Base-by-base conservation (phyloP, 257 asterid species). In the Solanum piurae region DNA sequence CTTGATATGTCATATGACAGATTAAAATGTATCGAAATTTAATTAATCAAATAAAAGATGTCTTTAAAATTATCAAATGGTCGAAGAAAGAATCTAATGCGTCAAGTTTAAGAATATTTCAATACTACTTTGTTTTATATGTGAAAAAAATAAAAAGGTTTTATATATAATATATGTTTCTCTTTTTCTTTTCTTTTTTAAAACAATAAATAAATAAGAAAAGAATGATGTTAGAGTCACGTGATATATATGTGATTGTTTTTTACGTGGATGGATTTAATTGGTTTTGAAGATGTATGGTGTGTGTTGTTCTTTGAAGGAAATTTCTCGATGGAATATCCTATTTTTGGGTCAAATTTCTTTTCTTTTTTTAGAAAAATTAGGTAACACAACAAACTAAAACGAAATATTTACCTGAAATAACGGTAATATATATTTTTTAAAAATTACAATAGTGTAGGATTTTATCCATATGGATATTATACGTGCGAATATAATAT, bases 271-370 rank as follows among this genome's bases (percentile, higher is more conserved):
- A 29, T 46, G 69, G 69, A 49, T 4, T 46, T 80, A 29, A 49
- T 80, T 80, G 85, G 69, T 7, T 29, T 29, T 29, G 20, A 49
- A 80, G 42, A 80, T 82, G 12, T 16, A 29, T 82, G 85, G 85
- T 82, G 31, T 49, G 11, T 9, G 69, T 52, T 52, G 37, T 79
- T 82, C 29, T 29, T 82, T 49, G 12, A 18, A 49, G 44, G 69
- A 80, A 80, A 80, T 46, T 49, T 80, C 85, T 3, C 7, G 44
- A 82, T 3, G 44, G 29, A 23, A 49, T 82, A 82, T 49, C 62
- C 7, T 79, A 27, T 44, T 49, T 49, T 49, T 80, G 40, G 37
- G 34, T 23, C 25, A 44, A 79, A 42, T 12, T 49, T 75, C 4
- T 2, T 12, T 1, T 38, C 4, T 23, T 4, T 23, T 23, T 38